phyloP scores from a whole-genome alignment of 2,329 filamentous ascomycete genomes.

The Tolypocladium ovalisporum region DNA sequence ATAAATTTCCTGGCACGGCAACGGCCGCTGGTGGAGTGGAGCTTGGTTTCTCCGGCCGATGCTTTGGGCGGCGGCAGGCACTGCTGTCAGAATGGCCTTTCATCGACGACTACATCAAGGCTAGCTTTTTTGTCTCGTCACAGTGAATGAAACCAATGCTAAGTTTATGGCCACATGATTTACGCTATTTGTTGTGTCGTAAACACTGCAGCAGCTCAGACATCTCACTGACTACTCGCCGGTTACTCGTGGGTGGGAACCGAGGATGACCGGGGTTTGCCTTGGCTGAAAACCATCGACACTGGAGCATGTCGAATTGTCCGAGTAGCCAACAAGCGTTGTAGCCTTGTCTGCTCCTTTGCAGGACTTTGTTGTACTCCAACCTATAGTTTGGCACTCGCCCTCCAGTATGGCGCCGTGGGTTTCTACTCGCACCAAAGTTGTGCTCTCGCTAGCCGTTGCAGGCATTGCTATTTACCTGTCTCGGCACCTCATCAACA shows the following conservation, averaged over 20 bases:
- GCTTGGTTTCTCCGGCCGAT: conserved; percentile 1
- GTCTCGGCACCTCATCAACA: neutral
- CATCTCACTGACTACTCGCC: neutral
- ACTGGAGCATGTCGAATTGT: neutral
- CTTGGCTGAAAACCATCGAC: no score
- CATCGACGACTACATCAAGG: neutral
- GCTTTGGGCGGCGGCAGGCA: neutral
- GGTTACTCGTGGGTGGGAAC: no score
- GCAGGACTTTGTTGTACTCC: neutral
- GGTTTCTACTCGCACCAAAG: neutral
- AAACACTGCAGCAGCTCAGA: neutral
- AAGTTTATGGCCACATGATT: no score
- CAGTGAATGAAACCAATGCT: neutral
- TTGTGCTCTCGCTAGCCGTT: neutral
- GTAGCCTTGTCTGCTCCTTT: no score
- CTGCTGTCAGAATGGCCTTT: neutral
- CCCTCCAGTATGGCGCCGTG: neutral
- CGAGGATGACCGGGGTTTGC: no score
- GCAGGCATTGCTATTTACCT: neutral
- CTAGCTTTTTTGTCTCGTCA: neutral
- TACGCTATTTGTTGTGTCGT: neutral
- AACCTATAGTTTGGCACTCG: neutral
- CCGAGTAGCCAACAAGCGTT: neutral
- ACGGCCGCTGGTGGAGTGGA: neutral
- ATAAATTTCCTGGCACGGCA: conserved; percentile 5